Base-by-base conservation (phyloP, 2,329 filamentous ascomycete genomes). In the Penicillium sp. region DNA sequence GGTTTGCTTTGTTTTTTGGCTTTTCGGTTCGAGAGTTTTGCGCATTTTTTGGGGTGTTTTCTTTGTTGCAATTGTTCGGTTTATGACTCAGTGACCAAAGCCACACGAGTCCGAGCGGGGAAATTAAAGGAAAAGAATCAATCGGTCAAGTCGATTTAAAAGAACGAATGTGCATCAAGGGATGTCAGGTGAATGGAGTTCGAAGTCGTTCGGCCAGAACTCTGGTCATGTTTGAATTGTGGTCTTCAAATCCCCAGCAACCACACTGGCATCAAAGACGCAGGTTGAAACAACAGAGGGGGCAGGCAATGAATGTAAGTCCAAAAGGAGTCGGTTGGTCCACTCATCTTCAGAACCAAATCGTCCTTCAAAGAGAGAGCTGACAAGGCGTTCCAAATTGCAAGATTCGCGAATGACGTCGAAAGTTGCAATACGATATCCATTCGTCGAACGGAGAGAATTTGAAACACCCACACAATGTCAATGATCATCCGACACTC, bases 61-160 rank as follows among this genome's bases (percentile, higher is more conserved):
- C 45, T 60, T 57, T 58, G 41, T 22, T 51, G 50, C 28, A 14
- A 41, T 43, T 60, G 6, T n/a, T n/a, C n/a, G 43, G 39, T 35
- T 50, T 17, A 42, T 28, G 39, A 15, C 4, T 12, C 34, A 37
- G 0, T 20, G 6, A 34, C n/a, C 4, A n/a, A 42, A 47, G 41
- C 57, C 56, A 53, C 50, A 17, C n/a, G 34, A 20, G 28, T 12
- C 51, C 22, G 49, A 37, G 37, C 42, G 31, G 10, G 37, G 41
- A 17, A 60, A 38, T 35, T 28, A 49, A 64, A 64, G 53, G 57
- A 61, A 66, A 67, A 38, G 17, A 47, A 22, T 53, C 51, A 42
- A 43, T 59, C 55, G 61, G 42, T 35, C 25, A 10, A 37, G n/a
- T 50, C 53, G 57, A 47, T 48, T 49, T 50, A 31, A 62, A 59